Conservation (phyloP, 352 stramenopile species). For the Elongisporangium prolatum region DNA sequence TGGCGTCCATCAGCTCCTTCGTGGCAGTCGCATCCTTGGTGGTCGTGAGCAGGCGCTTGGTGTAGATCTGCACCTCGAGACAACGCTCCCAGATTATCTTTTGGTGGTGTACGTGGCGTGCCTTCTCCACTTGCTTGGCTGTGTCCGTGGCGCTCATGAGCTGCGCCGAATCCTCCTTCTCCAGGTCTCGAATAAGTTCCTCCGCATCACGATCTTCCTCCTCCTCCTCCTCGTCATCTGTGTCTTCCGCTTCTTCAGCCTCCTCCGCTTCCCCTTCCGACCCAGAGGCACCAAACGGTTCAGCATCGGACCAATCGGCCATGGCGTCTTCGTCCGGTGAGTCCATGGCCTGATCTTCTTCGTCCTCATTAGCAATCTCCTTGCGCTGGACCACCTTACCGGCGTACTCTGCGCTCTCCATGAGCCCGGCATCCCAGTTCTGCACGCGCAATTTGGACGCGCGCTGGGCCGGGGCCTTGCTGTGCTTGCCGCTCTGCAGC, state of each 20-base stretch:
- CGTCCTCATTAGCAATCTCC: constrained; percentile 25
- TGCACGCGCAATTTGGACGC: constrained; percentile 68
- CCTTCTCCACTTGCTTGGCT: constrained; percentile 75
- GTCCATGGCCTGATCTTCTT: constrained; percentile 17
- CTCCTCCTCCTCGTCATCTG: constrained; percentile 26
- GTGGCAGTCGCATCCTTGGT: constrained; percentile 22
- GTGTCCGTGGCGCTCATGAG: constrained; percentile 75
- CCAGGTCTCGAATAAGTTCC: constrained; percentile 70
- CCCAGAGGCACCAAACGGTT: constrained; percentile 77
- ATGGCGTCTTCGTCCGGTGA: constrained; percentile 76
- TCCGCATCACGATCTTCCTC: constrained; percentile 56
- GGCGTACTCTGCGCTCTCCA: constrained; percentile 60
- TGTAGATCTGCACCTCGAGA: constrained; percentile 84
- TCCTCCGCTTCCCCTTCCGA: constrained; percentile 25
- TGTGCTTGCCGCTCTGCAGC: constrained; percentile 19
- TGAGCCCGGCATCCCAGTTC: constrained; percentile 56
- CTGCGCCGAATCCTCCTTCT: constrained; percentile 72
- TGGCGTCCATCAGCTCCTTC: constrained; percentile 3
- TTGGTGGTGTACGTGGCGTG: constrained; percentile 74
- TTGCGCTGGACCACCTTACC: constrained; percentile 76
- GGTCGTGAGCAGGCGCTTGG: constrained; percentile 62
- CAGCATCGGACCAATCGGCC: constrained; percentile 73
- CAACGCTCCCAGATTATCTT: constrained; percentile 83
- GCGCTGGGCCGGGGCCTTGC: constrained; percentile 29
- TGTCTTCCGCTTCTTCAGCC: constrained; percentile 20